phyloP scores from a whole-genome alignment of 805 yeast species.

The Monosporozyma unispora region DNA sequence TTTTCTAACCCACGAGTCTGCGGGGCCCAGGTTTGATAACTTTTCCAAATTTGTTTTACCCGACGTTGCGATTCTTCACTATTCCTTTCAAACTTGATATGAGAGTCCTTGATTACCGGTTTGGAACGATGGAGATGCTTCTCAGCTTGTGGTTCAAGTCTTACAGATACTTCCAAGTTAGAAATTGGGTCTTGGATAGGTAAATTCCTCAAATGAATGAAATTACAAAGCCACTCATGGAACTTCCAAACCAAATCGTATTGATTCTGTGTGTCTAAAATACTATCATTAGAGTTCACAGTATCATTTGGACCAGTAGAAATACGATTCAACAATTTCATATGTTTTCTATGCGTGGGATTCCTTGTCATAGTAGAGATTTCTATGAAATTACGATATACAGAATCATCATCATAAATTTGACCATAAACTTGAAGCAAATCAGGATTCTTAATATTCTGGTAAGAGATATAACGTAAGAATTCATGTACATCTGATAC shows the following conservation, averaged over 20 bases:
- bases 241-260: constrained; percentile 37
- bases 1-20: constrained; percentile 27
- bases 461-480: constrained; percentile 19
- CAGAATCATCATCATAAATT: constrained; percentile 23
- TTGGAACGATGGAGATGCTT: neutral
- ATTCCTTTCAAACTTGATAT: constrained; percentile 12
- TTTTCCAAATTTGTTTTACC: constrained; percentile 20
- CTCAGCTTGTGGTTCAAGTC: neutral
- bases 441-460: constrained; percentile 17
- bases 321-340: constrained; percentile 8
- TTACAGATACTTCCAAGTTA: constrained; percentile 3
- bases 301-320: constrained; percentile 1
- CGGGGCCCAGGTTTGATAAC: constrained; percentile 27
- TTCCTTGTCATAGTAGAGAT: constrained; percentile 21
- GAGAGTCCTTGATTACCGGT: neutral
- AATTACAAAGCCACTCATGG: constrained; percentile 32
- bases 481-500: constrained; percentile 17
- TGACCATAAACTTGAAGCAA: constrained; percentile 15
- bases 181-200: constrained; percentile 16
- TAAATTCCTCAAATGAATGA: constrained; percentile 28
- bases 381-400: constrained; percentile 22
- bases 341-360: constrained; percentile 15
- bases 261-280: constrained; percentile 27
- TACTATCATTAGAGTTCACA: constrained; percentile 20
- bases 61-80: constrained; percentile 18